phyloP scores from a whole-genome alignment of 2,329 filamentous ascomycete species.

The Emmonsiellopsis sp. region DNA sequence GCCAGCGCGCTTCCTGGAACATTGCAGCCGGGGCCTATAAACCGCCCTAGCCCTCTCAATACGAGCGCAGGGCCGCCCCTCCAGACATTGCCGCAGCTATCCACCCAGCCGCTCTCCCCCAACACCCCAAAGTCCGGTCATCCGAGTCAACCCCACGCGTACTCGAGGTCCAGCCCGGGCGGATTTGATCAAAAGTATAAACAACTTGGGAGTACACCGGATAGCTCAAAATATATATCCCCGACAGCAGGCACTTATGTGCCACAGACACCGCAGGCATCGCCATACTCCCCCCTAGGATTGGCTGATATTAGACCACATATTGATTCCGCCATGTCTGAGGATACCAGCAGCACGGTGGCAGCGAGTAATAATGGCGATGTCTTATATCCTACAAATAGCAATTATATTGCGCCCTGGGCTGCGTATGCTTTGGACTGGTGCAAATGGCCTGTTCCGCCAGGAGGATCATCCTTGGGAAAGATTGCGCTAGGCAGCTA shows the following conservation, averaged over 20 bases:
- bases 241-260: slow-evolving; percentile 35
- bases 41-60: slow-evolving; percentile 44
- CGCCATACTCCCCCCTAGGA: slow-evolving; percentile 79
- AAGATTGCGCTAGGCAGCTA: slow-evolving; percentile 96
- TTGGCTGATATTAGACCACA: slow-evolving; percentile 85
- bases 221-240: slow-evolving; percentile 56
- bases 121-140: slow-evolving; percentile 56
- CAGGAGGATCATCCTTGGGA: slow-evolving; percentile 60
- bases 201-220: slow-evolving; percentile 56
- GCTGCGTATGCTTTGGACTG: slow-evolving; percentile 95
- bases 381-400: slow-evolving; percentile 61
- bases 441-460: slow-evolving; percentile 91
- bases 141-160: slow-evolving; percentile 59
- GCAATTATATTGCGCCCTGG: slow-evolving; percentile 92
- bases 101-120: slow-evolving; percentile 34
- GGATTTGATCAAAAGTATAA: slow-evolving; percentile 54
- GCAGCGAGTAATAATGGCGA: slow-evolving; percentile 56
- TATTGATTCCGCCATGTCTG: slow-evolving; percentile 70
- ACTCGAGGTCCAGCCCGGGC: slow-evolving; percentile 78
- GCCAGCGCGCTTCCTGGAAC: slow-evolving; percentile 48
- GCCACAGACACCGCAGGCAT: slow-evolving; percentile 46
- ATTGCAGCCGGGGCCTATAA: slow-evolving; percentile 47
- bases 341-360: slow-evolving; percentile 52
- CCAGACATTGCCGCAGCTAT: slow-evolving; percentile 46
- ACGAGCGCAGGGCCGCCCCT: slow-evolving; percentile 51